phyloP scores from a whole-genome alignment of 495 filamentous ascomycete genomes.

The Aspergillus saccharolyticus region DNA sequence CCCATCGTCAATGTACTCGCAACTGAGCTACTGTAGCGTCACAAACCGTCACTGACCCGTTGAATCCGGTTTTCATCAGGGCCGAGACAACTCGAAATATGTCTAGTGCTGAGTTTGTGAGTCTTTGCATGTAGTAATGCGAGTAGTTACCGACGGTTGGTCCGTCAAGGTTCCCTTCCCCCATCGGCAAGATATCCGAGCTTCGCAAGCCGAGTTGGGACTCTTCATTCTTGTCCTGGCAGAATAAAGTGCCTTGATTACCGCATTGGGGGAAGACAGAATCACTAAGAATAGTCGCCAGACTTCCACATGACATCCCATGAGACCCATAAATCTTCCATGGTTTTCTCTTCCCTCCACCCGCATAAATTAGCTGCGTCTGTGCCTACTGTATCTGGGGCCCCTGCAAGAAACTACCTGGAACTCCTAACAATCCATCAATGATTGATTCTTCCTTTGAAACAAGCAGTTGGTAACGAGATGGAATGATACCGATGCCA shows the following conservation, averaged over 20 bases:
- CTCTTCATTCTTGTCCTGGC: slow-evolving; percentile 6
- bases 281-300: slow-evolving; percentile 13
- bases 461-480: slow-evolving; percentile 1
- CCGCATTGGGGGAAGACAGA: neutral
- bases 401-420: neutral
- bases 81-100: neutral
- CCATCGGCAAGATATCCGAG: slow-evolving; percentile 14
- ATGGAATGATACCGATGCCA: neutral
- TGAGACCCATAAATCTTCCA: slow-evolving; percentile 12
- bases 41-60: neutral
- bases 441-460: neutral
- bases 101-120: neutral
- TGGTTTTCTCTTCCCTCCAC: slow-evolving; percentile 13
- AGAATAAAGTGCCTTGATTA: neutral
- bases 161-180: neutral
- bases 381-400: neutral
- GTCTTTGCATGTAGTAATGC: neutral
- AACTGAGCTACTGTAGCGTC: neutral
- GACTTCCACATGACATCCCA: slow-evolving; percentile 16
- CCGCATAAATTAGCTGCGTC: slow-evolving; percentile 5
- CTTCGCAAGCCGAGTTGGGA: neutral
- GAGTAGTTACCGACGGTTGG: neutral
- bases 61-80: neutral
- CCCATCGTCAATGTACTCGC: neutral
- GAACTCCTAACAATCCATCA: neutral